A percentile compares a stretch with the other conserved stretches of the same genome.
Evolutionary conservation across 2,329 filamentous ascomycete species (phyloP).

Genomic region (Graphilbum sp.): DNA sequence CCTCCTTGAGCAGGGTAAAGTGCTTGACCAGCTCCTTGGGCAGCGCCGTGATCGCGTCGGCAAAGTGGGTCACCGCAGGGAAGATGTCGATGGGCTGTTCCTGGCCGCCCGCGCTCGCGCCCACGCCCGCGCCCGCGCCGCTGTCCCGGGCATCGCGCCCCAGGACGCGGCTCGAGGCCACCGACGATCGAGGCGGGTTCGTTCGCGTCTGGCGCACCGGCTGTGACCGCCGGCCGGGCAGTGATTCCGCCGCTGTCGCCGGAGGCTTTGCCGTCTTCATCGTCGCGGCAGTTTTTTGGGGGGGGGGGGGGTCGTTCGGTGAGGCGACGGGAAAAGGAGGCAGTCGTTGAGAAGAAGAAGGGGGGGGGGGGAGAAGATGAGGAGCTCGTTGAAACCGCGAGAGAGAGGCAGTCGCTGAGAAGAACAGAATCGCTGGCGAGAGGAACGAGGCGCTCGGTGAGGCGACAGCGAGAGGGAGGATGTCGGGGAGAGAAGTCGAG

Average conservation of each 20-base stretch:
- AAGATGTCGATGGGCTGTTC: constrained; percentile 51
- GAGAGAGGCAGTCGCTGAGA: too few species aligned
- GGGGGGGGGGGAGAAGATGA: constrained; percentile 1
- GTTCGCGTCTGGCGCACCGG: constrained; percentile 19
- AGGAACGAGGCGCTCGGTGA: too few species aligned
- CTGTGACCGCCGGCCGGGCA: constrained; percentile 21
- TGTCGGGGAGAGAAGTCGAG: not conserved
- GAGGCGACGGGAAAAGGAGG: not conserved
- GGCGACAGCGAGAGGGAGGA: not conserved
- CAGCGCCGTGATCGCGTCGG: constrained; percentile 79
- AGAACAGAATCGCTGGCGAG: too few species aligned
- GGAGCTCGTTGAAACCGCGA: constrained; percentile 7
- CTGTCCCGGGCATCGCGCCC: constrained; percentile 19
- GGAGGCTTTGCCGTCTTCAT: constrained; percentile 41
- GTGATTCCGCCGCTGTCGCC: constrained; percentile 21
- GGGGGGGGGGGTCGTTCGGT: not conserved
- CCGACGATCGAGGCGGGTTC: constrained; percentile 42
- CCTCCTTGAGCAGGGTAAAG: constrained; percentile 90
- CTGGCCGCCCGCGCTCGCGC: constrained; percentile 25
- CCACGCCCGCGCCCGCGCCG: constrained; percentile 24
- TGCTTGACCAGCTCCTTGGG: constrained; percentile 92
- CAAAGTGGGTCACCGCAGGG: constrained; percentile 58
- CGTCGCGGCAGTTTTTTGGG: constrained; percentile 10
- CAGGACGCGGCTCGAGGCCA: constrained; percentile 21
- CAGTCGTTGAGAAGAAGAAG: constrained; percentile 1